Percentiles rank a stretch among this genome's conserved stretches.
Conservation (phyloP, 345 rosid species). For the Acer negundo region DNA sequence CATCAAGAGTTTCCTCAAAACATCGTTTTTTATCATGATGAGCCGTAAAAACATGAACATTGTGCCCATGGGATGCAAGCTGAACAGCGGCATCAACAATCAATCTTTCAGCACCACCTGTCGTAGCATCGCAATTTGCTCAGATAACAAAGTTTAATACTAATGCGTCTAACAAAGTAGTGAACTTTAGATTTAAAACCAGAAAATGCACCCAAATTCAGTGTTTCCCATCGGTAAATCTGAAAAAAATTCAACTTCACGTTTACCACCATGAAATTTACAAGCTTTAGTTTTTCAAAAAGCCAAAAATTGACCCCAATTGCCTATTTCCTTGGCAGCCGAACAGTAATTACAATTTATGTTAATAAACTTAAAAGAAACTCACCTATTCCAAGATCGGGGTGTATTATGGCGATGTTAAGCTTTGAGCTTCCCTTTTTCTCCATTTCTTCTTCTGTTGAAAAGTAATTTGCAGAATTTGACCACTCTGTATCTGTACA, state of each 20-base stretch:
- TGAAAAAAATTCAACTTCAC: too few species aligned
- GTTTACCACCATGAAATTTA: too few species aligned
- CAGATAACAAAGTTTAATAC: background rate
- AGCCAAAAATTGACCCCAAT: too few species aligned
- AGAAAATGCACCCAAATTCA: background rate
- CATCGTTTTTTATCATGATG: conserved; percentile 83
- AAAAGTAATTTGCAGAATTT: background rate
- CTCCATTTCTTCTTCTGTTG: conserved; percentile 39
- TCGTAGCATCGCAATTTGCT: background rate
- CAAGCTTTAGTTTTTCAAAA: too few species aligned
- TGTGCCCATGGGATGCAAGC: conserved; percentile 74
- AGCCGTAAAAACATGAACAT: conserved; percentile 84
- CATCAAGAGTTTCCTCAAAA: conserved; percentile 88
- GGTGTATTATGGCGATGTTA: conserved; percentile 78
- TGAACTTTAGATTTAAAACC: background rate
- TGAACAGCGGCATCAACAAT: conserved; percentile 93
- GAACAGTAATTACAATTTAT: too few species aligned
- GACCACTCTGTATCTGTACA: too few species aligned
- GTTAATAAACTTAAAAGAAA: background rate
- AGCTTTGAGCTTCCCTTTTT: conserved; percentile 43
- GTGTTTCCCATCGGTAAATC: too few species aligned
- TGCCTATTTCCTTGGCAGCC: too few species aligned
- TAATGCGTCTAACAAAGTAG: background rate
- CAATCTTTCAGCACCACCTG: conserved; percentile 97
- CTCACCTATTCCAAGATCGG: conserved; percentile 91